A percentile compares a stretch with the other conserved stretches of the same genome.
phyloP scores from a whole-genome alignment of 441 rosid species.

The Arabidopsis hybrid region DNA sequence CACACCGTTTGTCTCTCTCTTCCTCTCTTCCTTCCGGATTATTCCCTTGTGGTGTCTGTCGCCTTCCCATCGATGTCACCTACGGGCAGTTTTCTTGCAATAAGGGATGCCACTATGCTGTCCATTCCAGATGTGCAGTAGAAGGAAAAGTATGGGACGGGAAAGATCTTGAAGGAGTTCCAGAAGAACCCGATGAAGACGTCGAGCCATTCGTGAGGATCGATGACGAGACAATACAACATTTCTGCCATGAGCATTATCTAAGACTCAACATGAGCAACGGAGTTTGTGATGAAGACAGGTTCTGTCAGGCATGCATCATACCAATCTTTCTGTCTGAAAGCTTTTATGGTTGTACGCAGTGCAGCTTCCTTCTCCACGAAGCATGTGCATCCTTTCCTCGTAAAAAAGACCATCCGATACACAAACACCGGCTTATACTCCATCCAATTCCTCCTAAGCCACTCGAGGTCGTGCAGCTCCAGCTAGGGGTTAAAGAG shows the following conservation, averaged over 20 bases:
- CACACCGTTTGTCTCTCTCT: not conserved
- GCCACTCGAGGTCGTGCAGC: too few species aligned
- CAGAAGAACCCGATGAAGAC: not conserved
- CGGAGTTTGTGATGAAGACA: not conserved
- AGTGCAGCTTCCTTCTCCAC: not conserved
- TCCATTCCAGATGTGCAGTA: not conserved
- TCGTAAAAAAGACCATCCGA: not conserved
- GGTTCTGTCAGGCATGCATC: not conserved
- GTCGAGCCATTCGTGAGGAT: not conserved
- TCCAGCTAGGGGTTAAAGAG: too few species aligned
- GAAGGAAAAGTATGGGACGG: not conserved
- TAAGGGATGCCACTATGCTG: not conserved
- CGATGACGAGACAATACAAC: constrained; percentile 1
- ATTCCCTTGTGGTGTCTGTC: constrained; percentile 4
- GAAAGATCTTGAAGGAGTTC: not conserved
- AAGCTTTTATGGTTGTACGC: not conserved
- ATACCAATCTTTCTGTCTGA: not conserved
- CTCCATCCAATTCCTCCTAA: not conserved
- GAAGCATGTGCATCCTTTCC: not conserved
- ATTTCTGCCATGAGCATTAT: not conserved
- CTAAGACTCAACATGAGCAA: not conserved
- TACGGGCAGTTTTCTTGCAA: not conserved
- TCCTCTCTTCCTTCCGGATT: not conserved
- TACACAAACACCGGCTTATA: not conserved
- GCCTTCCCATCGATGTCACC: not conserved